Base-by-base conservation (phyloP, 2,329 filamentous ascomycete species). In the Zasmidium cellare region DNA sequence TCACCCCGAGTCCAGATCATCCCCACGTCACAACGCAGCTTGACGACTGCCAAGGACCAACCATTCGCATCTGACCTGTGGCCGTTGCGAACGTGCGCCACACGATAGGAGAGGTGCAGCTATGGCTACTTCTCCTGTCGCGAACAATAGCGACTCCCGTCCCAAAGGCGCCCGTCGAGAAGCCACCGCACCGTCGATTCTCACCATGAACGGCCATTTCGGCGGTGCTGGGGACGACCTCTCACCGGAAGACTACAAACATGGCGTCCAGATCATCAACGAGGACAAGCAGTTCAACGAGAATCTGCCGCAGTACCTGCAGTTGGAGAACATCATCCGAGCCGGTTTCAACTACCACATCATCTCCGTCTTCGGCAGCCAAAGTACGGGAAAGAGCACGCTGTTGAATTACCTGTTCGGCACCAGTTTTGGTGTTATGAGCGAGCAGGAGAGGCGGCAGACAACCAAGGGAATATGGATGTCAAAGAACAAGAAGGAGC, bases 391-490 rank as follows among this genome's bases (percentile, higher is more conserved):
- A 67, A 99, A 99, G 80, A 97, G 94, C 47, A 99, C 94, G 5
- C 84, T 99, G 47, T 86, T 99, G 64, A 99, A 99, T 80, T 83
- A 93, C 76, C 87, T 99, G 57, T 99, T 99, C 74, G 91, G 91
- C 63, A 99, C 94, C 66, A 84, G 92, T 57, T 99, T 99, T 79
- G 93, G 91, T 67, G 93, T 99, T 73, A 99, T 99, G 94, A 91
- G 91, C 68, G 94, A 99, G 82, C 83, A 87, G 62, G 92, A 97
- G 75, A 86, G 94, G 64, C 87, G 92, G 61, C 94, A 99, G 82
- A 99, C 94, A 0, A 99, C 94, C 46, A 99, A 97, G 81, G 94
- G 94, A 72, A 99, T 99, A 74, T 99, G 94, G 94, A 89, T 99
- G 88, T 96, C 92, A 64, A 96, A 96, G 80, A 97, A 97, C 78